A percentile compares a stretch with the other conserved stretches of the same genome.
Conservation (phyloP, 495 filamentous ascomycete species). For the Amphirosellinia nigrospora region DNA sequence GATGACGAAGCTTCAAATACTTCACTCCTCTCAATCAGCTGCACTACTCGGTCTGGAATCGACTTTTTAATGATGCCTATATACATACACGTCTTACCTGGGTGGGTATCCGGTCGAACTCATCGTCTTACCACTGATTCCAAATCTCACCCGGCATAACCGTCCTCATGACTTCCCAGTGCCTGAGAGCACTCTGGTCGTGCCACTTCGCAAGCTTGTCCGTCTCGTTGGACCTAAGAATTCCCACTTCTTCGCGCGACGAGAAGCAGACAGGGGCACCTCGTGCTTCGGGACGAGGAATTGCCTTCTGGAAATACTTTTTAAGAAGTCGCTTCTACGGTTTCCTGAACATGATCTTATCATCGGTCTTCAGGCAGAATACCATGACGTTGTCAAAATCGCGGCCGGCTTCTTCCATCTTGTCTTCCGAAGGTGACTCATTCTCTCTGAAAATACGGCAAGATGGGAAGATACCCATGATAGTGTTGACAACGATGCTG, state of each 20-base stretch:
- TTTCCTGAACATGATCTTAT: slow-evolving; percentile 67
- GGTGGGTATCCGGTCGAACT: background rate
- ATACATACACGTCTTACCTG: background rate
- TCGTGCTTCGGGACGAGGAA: slow-evolving; percentile 79
- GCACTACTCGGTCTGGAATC: background rate
- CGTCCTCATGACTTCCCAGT: slow-evolving; percentile 90
- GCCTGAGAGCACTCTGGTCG: slow-evolving; percentile 73
- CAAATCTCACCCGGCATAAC: slow-evolving; percentile 81
- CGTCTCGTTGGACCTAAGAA: slow-evolving; percentile 64
- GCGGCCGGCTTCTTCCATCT: slow-evolving; percentile 47
- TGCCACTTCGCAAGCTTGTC: slow-evolving; percentile 71
- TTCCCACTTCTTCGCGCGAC: slow-evolving; percentile 43
- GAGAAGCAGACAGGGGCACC: slow-evolving; percentile 62
- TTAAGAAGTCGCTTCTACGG: slow-evolving; percentile 70
- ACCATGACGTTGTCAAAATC: slow-evolving; percentile 93
- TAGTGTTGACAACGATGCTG: slow-evolving; percentile 73
- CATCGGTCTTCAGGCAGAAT: slow-evolving; percentile 65
- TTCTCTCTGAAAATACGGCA: slow-evolving; percentile 85
- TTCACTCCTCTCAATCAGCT: background rate
- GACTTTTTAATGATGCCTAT: background rate
- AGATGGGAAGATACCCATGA: slow-evolving; percentile 72
- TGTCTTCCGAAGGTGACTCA: slow-evolving; percentile 53
- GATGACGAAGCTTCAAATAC: background rate
- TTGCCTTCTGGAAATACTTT: slow-evolving; percentile 68
- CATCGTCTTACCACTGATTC: slow-evolving; percentile 78